Conservation (phyloP, 2,329 filamentous ascomycete species). For the Sarocladium oryzae region DNA sequence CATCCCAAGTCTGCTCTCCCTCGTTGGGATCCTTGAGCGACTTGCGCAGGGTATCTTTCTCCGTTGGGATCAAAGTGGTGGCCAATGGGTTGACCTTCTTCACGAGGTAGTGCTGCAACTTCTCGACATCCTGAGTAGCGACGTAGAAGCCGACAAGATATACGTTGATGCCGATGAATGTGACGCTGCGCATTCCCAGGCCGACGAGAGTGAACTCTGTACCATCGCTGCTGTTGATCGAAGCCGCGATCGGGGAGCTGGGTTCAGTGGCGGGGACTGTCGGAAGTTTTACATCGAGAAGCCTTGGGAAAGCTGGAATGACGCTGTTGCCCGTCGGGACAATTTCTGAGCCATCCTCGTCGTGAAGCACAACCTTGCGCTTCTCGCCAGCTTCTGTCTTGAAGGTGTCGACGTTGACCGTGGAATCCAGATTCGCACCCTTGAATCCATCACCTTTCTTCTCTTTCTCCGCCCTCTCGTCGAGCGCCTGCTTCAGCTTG, state of each 20-base stretch:
- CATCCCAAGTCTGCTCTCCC: slow-evolving; percentile 69
- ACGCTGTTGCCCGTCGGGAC: slow-evolving; percentile 75
- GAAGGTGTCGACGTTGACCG: slow-evolving; percentile 38
- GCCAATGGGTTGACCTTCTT: slow-evolving; percentile 70
- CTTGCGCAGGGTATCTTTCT: slow-evolving; percentile 67
- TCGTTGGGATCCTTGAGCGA: slow-evolving; percentile 62
- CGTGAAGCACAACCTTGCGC: slow-evolving; percentile 56
- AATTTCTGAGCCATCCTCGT: slow-evolving; percentile 64
- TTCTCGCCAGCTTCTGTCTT: slow-evolving; percentile 41
- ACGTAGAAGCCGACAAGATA: slow-evolving; percentile 94
- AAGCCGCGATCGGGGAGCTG: slow-evolving; percentile 28
- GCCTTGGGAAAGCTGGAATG: slow-evolving; percentile 73
- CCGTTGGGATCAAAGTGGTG: slow-evolving; percentile 73
- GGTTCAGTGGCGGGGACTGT: slow-evolving; percentile 16
- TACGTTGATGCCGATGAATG: slow-evolving; percentile 82
- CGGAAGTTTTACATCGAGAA: slow-evolving; percentile 53
- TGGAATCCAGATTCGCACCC: slow-evolving; percentile 33
- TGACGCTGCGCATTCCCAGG: slow-evolving; percentile 81
- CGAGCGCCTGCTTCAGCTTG: slow-evolving; percentile 40
- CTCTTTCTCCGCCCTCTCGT: slow-evolving; percentile 20
- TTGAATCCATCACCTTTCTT: slow-evolving; percentile 14
- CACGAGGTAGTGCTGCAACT: slow-evolving; percentile 72
- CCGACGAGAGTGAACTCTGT: slow-evolving; percentile 83
- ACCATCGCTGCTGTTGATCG: slow-evolving; percentile 32
- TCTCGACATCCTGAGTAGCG: slow-evolving; percentile 71